Evolutionary conservation across 805 yeast species (phyloP).

Genomic region (Kluyveromyces siamensis): DNA sequence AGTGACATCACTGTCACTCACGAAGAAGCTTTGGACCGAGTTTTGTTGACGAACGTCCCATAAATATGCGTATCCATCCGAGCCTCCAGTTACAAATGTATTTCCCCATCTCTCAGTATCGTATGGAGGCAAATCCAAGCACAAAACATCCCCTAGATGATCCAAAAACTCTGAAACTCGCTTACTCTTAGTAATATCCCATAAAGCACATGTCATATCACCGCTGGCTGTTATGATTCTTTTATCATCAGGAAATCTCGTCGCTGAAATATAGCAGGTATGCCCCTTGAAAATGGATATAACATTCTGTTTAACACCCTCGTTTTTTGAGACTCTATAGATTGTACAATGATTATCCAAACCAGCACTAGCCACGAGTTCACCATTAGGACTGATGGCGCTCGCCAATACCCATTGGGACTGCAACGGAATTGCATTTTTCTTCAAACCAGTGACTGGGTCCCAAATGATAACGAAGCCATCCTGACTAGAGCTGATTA

Average conservation of each 20-base stretch:
- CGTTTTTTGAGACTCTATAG: conserved; percentile 37
- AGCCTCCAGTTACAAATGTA: conserved; percentile 52
- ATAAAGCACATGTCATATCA: conserved; percentile 66
- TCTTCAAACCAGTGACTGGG: conserved; percentile 58
- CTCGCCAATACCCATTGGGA: conserved; percentile 75
- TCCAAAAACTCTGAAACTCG: conserved; percentile 47
- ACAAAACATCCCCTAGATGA: conserved; percentile 65
- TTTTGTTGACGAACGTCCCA: conserved; percentile 55
- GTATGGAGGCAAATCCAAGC: conserved; percentile 31
- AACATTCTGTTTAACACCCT: conserved; percentile 33
- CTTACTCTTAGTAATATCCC: conserved; percentile 66
- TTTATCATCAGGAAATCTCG: conserved; percentile 53
- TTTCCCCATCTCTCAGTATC: conserved; percentile 15
- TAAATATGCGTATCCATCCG: conserved; percentile 57
- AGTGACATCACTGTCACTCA: conserved; percentile 58
- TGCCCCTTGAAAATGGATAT: conserved; percentile 66
- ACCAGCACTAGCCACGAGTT: conserved; percentile 71
- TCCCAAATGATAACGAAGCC: conserved; percentile 85
- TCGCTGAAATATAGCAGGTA: conserved; percentile 68
- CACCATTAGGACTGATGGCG: conserved; percentile 59
- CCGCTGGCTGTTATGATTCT: conserved; percentile 66
- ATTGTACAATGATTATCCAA: conserved; percentile 71
- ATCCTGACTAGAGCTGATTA: conserved; percentile 77
- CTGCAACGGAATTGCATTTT: conserved; percentile 60
- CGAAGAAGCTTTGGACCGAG: conserved; percentile 41